phyloP scores from a whole-genome alignment of 208 protist species.

The Kentomonas sorsogonicus region DNA sequence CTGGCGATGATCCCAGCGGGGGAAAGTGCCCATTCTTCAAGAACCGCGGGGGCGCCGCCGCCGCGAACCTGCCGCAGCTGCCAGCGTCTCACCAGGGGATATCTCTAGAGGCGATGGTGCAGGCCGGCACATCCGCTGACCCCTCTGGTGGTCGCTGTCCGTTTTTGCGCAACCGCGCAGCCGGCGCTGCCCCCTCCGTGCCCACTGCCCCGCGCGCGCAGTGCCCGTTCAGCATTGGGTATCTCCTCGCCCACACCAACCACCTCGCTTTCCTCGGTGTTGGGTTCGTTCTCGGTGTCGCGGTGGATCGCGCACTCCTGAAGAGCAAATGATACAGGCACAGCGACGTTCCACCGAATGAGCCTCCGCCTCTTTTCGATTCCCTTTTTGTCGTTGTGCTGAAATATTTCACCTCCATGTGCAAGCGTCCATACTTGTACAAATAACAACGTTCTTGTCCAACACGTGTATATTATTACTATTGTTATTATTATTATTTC shows the following conservation, averaged over 20 bases:
- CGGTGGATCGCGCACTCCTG: not conserved
- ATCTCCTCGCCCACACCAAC: conserved; percentile 21
- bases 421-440: not conserved
- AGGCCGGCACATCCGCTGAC: conserved; percentile 4
- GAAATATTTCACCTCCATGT: no score
- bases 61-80: conserved; percentile 9
- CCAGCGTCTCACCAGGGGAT: not conserved
- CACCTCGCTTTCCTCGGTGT: conserved; percentile 3
- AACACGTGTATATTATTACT: conserved; percentile 9
- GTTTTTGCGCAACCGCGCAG: conserved; percentile 17
- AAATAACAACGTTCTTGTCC: not conserved
- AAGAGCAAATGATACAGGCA: not conserved
- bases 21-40: conserved; percentile 50
- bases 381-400: no score
- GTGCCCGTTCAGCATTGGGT: conserved; percentile 50
- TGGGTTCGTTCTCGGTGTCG: not conserved
- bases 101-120: not conserved
- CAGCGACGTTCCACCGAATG: no score
- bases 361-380: not conserved
- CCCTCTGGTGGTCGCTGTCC: conserved; percentile 23
- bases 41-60: not conserved
- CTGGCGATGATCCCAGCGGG: conserved; percentile 25
- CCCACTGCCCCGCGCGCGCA: conserved; percentile 15
- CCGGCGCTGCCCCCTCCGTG: not conserved
- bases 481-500: conserved; percentile 10